Evolutionary conservation across 768 basidiomycete species (phyloP).

Genomic region (Xanthoconium purpureum): DNA sequence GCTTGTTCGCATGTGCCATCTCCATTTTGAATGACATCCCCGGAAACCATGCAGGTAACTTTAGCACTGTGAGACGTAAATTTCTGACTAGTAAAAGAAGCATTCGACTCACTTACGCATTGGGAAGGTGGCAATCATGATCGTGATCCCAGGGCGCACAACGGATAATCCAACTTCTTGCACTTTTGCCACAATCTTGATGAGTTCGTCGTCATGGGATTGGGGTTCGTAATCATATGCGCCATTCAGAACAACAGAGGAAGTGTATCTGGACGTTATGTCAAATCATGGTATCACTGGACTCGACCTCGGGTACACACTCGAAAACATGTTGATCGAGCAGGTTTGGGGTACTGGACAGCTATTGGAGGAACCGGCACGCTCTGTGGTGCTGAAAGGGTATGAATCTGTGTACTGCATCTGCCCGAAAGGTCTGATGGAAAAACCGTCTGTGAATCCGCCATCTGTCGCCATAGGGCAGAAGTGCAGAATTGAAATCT

Average conservation of each 20-base stretch:
- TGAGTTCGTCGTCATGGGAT: slow-evolving; percentile 5
- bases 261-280: slow-evolving; percentile 1
- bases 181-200: neutral
- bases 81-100: neutral
- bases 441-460: slow-evolving; percentile 21
- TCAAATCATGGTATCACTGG: slow-evolving; percentile 16
- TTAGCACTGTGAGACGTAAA: slow-evolving; percentile 1
- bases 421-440: slow-evolving; percentile 18
- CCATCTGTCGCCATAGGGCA: neutral
- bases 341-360: slow-evolving; percentile 31
- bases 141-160: slow-evolving; percentile 6
- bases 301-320: slow-evolving; percentile 16
- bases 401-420: slow-evolving; percentile 19
- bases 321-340: neutral
- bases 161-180: neutral
- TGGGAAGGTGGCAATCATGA: slow-evolving; percentile 1
- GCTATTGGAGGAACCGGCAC: slow-evolving; percentile 28
- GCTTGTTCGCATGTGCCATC: neutral
- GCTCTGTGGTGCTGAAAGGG: slow-evolving; percentile 28
- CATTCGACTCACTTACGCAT: neutral
- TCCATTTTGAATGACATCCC: slow-evolving; percentile 1
- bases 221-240: slow-evolving; percentile 11
- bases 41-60: slow-evolving; percentile 15
- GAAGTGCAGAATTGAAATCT: slow-evolving; percentile 12
- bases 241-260: slow-evolving; percentile 2